Evolutionary conservation across 2,329 filamentous ascomycete species (phyloP), one percentile per base, ranked within the genome.

Genomic region (Penicillium aurantiogriseum): DNA sequence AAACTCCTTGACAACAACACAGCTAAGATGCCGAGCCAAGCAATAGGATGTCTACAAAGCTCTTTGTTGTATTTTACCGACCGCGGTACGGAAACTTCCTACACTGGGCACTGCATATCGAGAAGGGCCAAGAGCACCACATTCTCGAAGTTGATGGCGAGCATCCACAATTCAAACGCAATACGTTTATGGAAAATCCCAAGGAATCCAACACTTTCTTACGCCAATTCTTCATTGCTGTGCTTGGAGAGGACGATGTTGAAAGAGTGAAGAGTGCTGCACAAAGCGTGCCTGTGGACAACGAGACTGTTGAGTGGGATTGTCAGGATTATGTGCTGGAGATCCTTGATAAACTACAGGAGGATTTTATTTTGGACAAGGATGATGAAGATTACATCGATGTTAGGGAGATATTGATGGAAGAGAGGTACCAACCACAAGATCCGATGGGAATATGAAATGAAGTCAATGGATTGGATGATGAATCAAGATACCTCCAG

Each of bases 241-340:
- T 42, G 7, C 23, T 51, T 13, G 13, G 36, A 23, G 25, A 29
- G 25, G 8, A 19, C 2, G 48, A 51, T n/a, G 9, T 51, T 11
- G 48, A 42, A 19, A 40, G 25, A 40, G 38, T 51, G 8, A 40
- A 29, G 36, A 51, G 19, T 10, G 27, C 27, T 31, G 54, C 54
- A 33, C 31, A 39, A 27, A 44, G 17, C 2, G 40, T 56, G 29
- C 21, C n/a, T 39, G 39, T 56, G 33, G 54, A 56, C 4, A 52
- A 51, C 0, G 47, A 51, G 54, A 51, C 47, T 2, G n/a, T 44
- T 31, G 38, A 56, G 21, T 56, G 54, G 54, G 54, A 56, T 23
- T 56, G 46, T 35, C 54, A 56, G 39, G 46, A 56, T 31, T 56
- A 56, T 45, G 56, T 58, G 27, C 51, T 60, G 9, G 56, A 54